Evolutionary conservation across 2,329 filamentous ascomycete genomes (phyloP).

Genomic region (Cladophialophora chaetospira): DNA sequence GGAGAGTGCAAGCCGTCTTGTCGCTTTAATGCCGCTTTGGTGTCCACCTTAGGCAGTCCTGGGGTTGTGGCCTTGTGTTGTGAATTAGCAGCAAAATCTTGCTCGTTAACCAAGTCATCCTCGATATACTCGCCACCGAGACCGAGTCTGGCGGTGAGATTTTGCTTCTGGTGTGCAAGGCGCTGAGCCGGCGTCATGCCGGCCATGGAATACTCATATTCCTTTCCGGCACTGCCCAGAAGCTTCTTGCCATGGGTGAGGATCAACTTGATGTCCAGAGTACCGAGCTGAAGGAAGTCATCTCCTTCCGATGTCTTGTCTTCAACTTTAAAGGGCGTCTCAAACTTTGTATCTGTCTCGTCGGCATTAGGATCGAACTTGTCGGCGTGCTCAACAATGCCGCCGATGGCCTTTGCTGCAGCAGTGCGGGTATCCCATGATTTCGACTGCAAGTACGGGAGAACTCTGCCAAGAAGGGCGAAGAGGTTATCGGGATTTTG

Average conservation of each 20-base stretch:
- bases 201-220: constrained; percentile 81
- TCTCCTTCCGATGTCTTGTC: constrained; percentile 47
- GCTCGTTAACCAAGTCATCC: constrained; percentile 73
- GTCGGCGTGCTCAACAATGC: constrained; percentile 87
- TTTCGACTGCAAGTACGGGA: constrained; percentile 93
- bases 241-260: constrained; percentile 82
- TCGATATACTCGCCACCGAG: constrained; percentile 82
- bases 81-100: constrained; percentile 58
- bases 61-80: constrained; percentile 46
- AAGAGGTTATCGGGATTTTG: constrained; percentile 97
- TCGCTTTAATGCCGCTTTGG: constrained; percentile 42
- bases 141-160: constrained; percentile 76
- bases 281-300: constrained; percentile 70
- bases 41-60: constrained; percentile 54
- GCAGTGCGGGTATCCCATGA: constrained; percentile 97
- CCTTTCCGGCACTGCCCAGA: constrained; percentile 75
- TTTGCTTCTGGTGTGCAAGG: constrained; percentile 86
- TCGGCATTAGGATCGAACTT: constrained; percentile 83
- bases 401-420: constrained; percentile 88
- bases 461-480: constrained; percentile 86
- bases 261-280: constrained; percentile 76
- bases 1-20: constrained; percentile 49
- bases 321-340: constrained; percentile 54
- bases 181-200: constrained; percentile 78
- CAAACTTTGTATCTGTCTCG: constrained; percentile 56